phyloP scores from a whole-genome alignment of 768 basidiomycete species.

The Trametes cubensis region DNA sequence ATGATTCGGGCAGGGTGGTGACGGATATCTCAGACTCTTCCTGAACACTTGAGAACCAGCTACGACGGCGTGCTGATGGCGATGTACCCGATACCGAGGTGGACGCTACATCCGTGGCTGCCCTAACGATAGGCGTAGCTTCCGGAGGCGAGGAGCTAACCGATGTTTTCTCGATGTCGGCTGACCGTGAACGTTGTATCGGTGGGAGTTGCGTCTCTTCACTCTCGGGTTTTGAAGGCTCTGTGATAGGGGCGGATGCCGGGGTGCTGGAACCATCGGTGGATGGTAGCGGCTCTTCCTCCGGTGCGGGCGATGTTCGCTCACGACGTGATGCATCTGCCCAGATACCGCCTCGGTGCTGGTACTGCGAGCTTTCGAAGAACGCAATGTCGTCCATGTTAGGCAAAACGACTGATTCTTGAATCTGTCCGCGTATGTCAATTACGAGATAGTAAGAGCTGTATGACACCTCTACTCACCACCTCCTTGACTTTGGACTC shows the following conservation, averaged over 20 bases:
- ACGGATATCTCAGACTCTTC: constrained; percentile 37
- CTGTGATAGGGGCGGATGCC: constrained; percentile 40
- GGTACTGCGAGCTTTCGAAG: constrained; percentile 73
- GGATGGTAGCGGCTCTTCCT: neutral
- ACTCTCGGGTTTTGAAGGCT: constrained; percentile 19
- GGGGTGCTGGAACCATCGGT: constrained; percentile 33
- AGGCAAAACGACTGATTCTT: constrained; percentile 92
- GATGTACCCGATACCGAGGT: constrained; percentile 30
- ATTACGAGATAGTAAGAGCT: constrained; percentile 9
- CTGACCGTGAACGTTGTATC: constrained; percentile 36
- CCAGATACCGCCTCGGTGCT: constrained; percentile 88
- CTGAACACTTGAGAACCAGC: constrained; percentile 56
- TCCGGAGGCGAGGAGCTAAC: constrained; percentile 29
- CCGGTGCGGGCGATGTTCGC: constrained; percentile 20
- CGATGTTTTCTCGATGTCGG: constrained; percentile 25
- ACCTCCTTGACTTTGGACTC: constrained; percentile 88
- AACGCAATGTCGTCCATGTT: constrained; percentile 99
- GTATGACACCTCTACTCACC: constrained; percentile 48
- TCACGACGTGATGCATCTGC: constrained; percentile 65
- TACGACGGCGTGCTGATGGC: constrained; percentile 44
- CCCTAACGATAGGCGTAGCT: constrained; percentile 26
- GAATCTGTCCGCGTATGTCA: constrained; percentile 56
- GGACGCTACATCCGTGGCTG: constrained; percentile 26
- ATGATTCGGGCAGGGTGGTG: neutral
- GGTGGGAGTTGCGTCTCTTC: constrained; percentile 24